Evolutionary conservation across 2,329 filamentous ascomycete genomes (phyloP).

Genomic region (Aspergillus calidoustus): DNA sequence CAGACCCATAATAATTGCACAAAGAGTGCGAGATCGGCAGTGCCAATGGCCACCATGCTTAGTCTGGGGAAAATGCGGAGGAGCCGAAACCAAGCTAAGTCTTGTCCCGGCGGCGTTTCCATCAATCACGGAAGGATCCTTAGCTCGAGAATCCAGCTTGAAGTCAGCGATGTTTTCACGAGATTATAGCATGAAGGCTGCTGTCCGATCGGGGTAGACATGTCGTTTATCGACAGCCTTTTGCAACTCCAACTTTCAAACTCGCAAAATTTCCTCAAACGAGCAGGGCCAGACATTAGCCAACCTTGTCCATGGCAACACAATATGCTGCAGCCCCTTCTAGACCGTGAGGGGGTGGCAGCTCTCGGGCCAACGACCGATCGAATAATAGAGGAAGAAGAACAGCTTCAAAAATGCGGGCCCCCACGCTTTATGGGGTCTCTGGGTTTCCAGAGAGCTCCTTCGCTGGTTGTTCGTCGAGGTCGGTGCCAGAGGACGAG

Average conservation of each 20-base stretch:
- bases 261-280: neutral
- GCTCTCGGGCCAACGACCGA: neutral
- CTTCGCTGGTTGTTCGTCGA: neutral
- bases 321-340: neutral
- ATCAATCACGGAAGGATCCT: conserved; percentile 11
- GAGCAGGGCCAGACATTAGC: neutral
- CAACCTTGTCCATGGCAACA: neutral
- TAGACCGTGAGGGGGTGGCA: neutral
- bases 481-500: neutral
- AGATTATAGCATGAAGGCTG: neutral
- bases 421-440: neutral
- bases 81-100: neutral
- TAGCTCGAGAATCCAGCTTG: neutral
- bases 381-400: neutral
- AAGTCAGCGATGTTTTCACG: neutral
- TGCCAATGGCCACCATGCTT: neutral
- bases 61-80: conserved; percentile 14
- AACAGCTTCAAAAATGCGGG: neutral
- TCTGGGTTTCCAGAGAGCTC: neutral
- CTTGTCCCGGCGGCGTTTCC: conserved; percentile 15
- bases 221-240: neutral
- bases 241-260: neutral
- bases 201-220: neutral
- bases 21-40: conserved; percentile 4
- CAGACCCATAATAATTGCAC: neutral